Evolutionary conservation across 305 asterid species (phyloP), one percentile per base, ranked within the genome.

Genomic region (Solanum hybrid): DNA sequence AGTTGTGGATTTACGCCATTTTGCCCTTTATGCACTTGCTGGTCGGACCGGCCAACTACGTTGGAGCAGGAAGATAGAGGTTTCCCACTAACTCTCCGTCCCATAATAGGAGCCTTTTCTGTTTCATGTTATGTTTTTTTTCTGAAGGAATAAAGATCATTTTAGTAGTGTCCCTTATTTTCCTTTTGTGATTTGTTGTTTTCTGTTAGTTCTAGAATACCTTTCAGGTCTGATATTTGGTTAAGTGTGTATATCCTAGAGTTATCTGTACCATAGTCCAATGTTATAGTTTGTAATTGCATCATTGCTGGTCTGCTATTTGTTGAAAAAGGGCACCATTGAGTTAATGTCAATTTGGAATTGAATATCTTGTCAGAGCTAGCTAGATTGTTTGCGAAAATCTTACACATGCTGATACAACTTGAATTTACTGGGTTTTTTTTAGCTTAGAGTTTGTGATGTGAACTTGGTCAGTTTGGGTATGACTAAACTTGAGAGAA

Each of bases 31-130:
- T 94, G 98, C 99, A 90, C 95, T 97, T 94, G 96, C 98, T 51
- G 99, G 99, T 90, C 94, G 95, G 89, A 95, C 95, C 92, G 99
- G 99, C 86, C 96, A 93, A 82, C 92, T 95, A 91, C 96, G 98
- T 33, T 97, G 99, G 98, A 93, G 92, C 91, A 94, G 98, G 93
- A 95, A 94, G 94, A 93, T 94, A 36, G 99, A 96, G 98, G 99
- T 96, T 72, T 12, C 51, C 77, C 51, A 57, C 78, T 61, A 57
- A 77, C 78, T 61, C n/a, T 85, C 88, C 45, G 0, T 57, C 78
- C 32, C 77, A n/a, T 13, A 32, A 85, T 10, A 31, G 51, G 45
- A 32, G 45, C 88, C 77, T 57, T 57, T 20, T 61, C 77, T 57
- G 78, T 61, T 32, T 85, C 45, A 32, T 57, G 78, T 85, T 57